phyloP scores from a whole-genome alignment of 805 yeast species.

The Vanderwaltozyma yarrowii region DNA sequence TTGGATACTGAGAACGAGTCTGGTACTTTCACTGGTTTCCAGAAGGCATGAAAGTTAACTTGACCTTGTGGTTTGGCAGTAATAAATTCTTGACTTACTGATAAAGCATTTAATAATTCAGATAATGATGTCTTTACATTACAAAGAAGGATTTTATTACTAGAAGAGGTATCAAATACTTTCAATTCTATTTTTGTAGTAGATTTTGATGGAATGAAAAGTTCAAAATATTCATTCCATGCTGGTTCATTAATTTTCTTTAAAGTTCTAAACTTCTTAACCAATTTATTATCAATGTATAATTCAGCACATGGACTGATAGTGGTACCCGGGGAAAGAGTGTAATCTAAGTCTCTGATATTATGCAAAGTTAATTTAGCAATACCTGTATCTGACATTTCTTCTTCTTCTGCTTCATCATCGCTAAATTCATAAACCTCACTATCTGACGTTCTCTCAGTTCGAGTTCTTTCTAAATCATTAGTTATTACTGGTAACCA shows the following conservation, averaged over 20 bases:
- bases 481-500: slow-evolving; percentile 30
- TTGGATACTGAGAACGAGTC: slow-evolving; percentile 38
- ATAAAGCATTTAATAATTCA: slow-evolving; percentile 37
- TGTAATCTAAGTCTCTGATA: slow-evolving; percentile 46
- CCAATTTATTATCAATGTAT: slow-evolving; percentile 44
- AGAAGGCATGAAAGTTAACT: slow-evolving; percentile 44
- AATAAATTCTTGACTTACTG: slow-evolving; percentile 38
- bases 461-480: slow-evolving; percentile 11
- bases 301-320: slow-evolving; percentile 60
- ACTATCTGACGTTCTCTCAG: slow-evolving; percentile 6
- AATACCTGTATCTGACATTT: slow-evolving; percentile 63
- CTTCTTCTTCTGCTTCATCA: slow-evolving; percentile 17
- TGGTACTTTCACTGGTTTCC: slow-evolving; percentile 61
- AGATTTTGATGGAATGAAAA: slow-evolving; percentile 51
- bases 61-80: slow-evolving; percentile 43
- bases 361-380: slow-evolving; percentile 52
- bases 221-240: slow-evolving; percentile 56
- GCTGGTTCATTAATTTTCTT: slow-evolving; percentile 64
- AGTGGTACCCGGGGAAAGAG: slow-evolving; percentile 37
- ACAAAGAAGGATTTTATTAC: slow-evolving; percentile 40
- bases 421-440: slow-evolving; percentile 11
- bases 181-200: slow-evolving; percentile 44
- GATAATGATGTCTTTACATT: slow-evolving; percentile 39
- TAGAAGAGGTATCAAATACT: slow-evolving; percentile 48
- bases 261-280: slow-evolving; percentile 49